Conservation (phyloP, 345 rosid genomes). For the Eucalyptus coolabah region DNA sequence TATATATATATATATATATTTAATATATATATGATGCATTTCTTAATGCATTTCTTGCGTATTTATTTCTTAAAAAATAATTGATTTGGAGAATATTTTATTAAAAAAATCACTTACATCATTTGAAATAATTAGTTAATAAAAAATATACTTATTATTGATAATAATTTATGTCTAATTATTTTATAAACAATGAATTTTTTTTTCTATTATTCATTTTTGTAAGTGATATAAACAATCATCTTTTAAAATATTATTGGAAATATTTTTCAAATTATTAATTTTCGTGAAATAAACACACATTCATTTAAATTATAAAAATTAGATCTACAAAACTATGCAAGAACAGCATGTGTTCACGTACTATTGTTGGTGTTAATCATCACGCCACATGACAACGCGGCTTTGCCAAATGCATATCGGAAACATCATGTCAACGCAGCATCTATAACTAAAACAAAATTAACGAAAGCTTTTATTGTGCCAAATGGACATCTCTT, state of each 20-base stretch:
- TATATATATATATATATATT: too few relatives aligned
- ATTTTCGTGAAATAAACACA: rapidly evolving
- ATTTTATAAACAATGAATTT: not conserved
- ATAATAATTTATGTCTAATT: not conserved
- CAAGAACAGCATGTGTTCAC: not conserved
- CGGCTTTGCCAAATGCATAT: not conserved
- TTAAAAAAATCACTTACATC: not conserved
- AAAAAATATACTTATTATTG: not conserved
- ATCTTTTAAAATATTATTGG: too few relatives aligned
- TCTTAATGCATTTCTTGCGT: too few relatives aligned
- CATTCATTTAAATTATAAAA: not conserved
- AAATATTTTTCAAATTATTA: rapidly evolving
- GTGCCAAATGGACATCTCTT: not conserved
- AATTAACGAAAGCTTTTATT: not conserved
- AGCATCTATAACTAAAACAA: not conserved
- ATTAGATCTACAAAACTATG: not conserved
- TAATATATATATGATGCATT: not conserved
- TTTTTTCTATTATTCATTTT: not conserved
- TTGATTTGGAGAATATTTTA: not conserved
- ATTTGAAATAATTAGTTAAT: not conserved
- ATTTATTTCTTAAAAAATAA: not conserved
- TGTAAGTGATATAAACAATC: rapidly evolving
- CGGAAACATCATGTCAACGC: not conserved
- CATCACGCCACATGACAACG: not conserved
- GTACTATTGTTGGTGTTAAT: not conserved